Evolutionary conservation across 345 rosid species (phyloP).

Genomic region (Abelmoschus esculentus): DNA sequence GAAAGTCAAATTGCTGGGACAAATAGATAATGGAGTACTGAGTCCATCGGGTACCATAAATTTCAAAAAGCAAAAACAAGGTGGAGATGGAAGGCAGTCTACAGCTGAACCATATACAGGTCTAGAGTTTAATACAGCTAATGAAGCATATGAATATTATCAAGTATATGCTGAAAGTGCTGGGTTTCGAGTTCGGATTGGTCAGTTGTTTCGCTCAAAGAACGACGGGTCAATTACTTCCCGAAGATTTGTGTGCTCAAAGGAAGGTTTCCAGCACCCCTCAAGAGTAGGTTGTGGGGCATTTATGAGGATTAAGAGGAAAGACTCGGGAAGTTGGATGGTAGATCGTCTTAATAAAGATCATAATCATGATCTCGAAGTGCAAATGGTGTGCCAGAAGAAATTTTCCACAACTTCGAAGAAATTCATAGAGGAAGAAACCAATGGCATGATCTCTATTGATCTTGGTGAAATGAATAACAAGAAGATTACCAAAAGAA

Average conservation of each 20-base stretch:
- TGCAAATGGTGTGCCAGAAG: slow-evolving; percentile 23
- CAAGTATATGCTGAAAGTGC: slow-evolving; percentile 53
- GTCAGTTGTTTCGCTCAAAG: slow-evolving; percentile 88
- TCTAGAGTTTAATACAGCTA: slow-evolving; percentile 65
- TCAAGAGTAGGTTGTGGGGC: slow-evolving; percentile 90
- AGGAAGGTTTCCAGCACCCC: slow-evolving; percentile 96
- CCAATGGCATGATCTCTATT: slow-evolving; percentile 39
- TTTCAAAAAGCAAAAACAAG: slow-evolving; percentile 51
- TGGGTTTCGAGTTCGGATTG: slow-evolving; percentile 80
- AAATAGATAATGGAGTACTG: slow-evolving; percentile 32
- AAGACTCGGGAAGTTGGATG: slow-evolving; percentile 72
- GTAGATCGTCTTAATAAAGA: slow-evolving; percentile 71
- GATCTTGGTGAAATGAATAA: slow-evolving; percentile 35
- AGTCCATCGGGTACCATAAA: slow-evolving; percentile 40
- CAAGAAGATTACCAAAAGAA: slow-evolving; percentile 24
- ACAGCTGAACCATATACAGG: slow-evolving; percentile 53
- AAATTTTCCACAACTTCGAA: slow-evolving; percentile 35
- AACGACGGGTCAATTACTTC: slow-evolving; percentile 75
- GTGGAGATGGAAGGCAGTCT: slow-evolving; percentile 35
- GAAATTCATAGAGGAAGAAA: slow-evolving; percentile 47
- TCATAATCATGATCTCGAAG: slow-evolving; percentile 72
- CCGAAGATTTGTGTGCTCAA: slow-evolving; percentile 82
- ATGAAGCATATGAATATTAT: slow-evolving; percentile 71
- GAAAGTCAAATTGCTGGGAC: slow-evolving; percentile 41
- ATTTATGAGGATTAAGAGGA: slow-evolving; percentile 86